Base-by-base conservation (phyloP, 2,329 filamentous ascomycete species). In the Monosporascus sp. region DNA sequence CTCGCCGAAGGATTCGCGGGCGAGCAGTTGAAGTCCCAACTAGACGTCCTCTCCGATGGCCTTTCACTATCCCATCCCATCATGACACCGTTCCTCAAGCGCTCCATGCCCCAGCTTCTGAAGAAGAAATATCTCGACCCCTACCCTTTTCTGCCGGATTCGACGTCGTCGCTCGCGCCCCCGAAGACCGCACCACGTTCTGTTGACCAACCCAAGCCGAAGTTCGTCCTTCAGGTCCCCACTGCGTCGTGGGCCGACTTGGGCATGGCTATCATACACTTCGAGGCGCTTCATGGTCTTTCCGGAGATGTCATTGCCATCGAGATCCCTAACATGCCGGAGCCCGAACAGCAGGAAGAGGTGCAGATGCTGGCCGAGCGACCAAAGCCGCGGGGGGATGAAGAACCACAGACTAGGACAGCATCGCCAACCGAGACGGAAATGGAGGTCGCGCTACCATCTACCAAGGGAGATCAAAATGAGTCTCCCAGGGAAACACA, bases 1-100 rank as follows among this genome's bases (percentile, higher is more conserved):
- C 68, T 86, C 15, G 82, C 83, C 42, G 84, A 87, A 60, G 81
- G 76, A 0, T 77, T 85, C 54, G 83, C 83, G 0, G 84, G 84
- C 4, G 79, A 84, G 60, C 80, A 85, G 61, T 66, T 87, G 48
- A 84, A 81, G 57, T 68, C 76, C 34, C 74, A 81, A 44, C 72
- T 86, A 5, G 59, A 75, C 22, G 66, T 81, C 3, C 68, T 86
- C 2, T 71, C 69, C 3, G 84, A 87, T 54, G 66, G 79, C 2
- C 73, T 83, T 57, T 75, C 82, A 5, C 61, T 85, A 27, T 79
- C 78, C 2, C 84, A 87, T 60, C 84, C 84, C 0, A 73, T 77
- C 37, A 81, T 87, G 78, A 70, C 68, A 2, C 81, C 83, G 0
- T 86, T 79, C 66, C 52, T 76, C 0, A 77, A 76, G 51, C 78